These are phyloP conservation scores for Umbellularia californica DNA, from an alignment of 164 flowering plant species.

Conservation along the genomic window DNA sequence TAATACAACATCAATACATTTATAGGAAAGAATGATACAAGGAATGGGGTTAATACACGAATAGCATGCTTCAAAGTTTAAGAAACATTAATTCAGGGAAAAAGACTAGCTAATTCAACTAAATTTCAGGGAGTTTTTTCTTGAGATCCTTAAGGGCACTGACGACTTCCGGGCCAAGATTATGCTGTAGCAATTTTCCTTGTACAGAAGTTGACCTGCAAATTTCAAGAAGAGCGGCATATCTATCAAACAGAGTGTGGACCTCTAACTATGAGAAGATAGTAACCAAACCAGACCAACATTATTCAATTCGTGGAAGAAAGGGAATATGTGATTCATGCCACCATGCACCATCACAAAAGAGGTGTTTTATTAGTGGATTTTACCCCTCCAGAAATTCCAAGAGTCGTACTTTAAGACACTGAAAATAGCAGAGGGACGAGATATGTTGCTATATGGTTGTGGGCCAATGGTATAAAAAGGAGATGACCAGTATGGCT, in stretches of 20 bases:
- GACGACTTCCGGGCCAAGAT: slow-evolving; percentile 82
- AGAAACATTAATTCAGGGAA: neutral
- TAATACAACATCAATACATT: neutral
- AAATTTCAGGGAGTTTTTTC: slow-evolving; percentile 50
- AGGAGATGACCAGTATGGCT: too few species aligned
- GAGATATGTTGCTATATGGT: too few species aligned
- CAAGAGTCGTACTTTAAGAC: too few species aligned
- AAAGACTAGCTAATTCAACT: slow-evolving; percentile 11
- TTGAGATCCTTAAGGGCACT: slow-evolving; percentile 83
- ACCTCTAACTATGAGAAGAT: neutral
- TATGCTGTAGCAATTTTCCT: slow-evolving; percentile 79
- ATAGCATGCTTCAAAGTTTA: neutral
- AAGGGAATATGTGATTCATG: too few species aligned
- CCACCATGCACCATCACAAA: too few species aligned
- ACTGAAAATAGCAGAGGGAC: too few species aligned
- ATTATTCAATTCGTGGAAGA: too few species aligned
- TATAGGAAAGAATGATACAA: neutral
- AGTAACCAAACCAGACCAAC: too few species aligned
- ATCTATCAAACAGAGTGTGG: neutral
- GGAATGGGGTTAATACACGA: neutral
- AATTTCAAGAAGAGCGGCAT: slow-evolving; percentile 3
- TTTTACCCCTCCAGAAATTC: too few species aligned
- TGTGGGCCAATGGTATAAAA: too few species aligned
- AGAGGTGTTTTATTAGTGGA: too few species aligned
- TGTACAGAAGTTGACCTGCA: slow-evolving; percentile 67